These are phyloP conservation scores for Fusarium haematococcum DNA, from an alignment of 2,329 filamentous ascomycete species.

Conservation along the genomic window DNA sequence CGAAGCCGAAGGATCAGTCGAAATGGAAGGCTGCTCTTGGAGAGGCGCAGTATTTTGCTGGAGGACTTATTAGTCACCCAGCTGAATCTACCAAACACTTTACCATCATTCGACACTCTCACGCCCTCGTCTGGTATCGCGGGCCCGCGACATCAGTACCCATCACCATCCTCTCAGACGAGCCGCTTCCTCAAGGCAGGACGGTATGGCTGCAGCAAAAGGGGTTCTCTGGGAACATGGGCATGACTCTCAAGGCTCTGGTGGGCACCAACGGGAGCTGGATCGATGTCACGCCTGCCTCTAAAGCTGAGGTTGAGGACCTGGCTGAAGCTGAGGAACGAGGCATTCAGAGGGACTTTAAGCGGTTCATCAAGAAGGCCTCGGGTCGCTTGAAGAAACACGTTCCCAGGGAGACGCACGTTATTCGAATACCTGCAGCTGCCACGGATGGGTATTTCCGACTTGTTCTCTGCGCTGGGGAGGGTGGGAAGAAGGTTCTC, in stretches of 20 bases:
- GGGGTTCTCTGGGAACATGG: conserved; percentile 75
- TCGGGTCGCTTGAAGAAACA: conserved; percentile 61
- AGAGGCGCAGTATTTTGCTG: conserved; percentile 74
- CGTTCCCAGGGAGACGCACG: conserved; percentile 69
- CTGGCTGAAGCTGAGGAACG: conserved; percentile 70
- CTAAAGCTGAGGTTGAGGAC: conserved; percentile 59
- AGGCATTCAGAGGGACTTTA: conserved; percentile 75
- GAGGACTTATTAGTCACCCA: conserved; percentile 72
- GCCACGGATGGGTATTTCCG: conserved; percentile 77
- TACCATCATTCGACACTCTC: conserved; percentile 75
- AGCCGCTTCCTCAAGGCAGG: conserved; percentile 66
- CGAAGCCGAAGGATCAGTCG: conserved; percentile 38
- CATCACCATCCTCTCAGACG: conserved; percentile 73
- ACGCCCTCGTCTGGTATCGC: conserved; percentile 73
- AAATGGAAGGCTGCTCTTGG: conserved; percentile 62
- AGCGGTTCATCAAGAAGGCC: conserved; percentile 70
- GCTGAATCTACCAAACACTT: conserved; percentile 74
- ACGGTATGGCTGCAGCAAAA: conserved; percentile 76
- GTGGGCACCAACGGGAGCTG: conserved; percentile 70
- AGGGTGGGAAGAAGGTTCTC: conserved; percentile 63
- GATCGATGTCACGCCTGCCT: conserved; percentile 75
- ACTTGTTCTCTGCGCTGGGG: conserved; percentile 69
- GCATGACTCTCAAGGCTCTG: conserved; percentile 74
- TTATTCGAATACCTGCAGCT: conserved; percentile 73
- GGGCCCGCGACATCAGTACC: conserved; percentile 73